These are phyloP conservation scores for Pichia sp. DNA, from an alignment of 1,139 yeast species.

Conservation along the genomic window DNA sequence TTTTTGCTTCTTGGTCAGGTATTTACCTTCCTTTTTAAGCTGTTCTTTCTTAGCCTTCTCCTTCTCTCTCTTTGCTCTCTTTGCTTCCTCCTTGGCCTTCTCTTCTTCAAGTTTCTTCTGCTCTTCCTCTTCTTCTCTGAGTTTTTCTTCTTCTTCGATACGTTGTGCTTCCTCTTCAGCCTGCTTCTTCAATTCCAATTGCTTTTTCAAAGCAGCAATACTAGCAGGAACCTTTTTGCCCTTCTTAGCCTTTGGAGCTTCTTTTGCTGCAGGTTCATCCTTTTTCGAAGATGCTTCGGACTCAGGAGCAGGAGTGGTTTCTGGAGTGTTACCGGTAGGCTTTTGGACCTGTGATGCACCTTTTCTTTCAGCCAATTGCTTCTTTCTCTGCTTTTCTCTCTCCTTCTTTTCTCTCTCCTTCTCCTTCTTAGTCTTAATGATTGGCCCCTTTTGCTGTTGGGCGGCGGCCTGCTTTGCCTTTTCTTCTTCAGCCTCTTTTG, in stretches of 20 bases:
- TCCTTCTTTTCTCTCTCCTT: conserved; percentile 98
- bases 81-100: conserved; percentile 63
- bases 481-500: conserved; percentile 35
- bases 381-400: conserved; percentile 90
- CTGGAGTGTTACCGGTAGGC: not conserved
- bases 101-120: conserved; percentile 48
- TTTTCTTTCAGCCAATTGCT: conserved; percentile 84
- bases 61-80: conserved; percentile 73
- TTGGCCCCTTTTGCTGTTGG: conserved; percentile 45
- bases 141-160: conserved; percentile 58
- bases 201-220: conserved; percentile 75
- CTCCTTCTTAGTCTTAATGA: conserved; percentile 88
- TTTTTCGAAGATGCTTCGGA: conserved; percentile 38
- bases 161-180: conserved; percentile 67
- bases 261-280: conserved; percentile 10
- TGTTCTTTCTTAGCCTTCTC: conserved; percentile 75
- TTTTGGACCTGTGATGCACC: conserved; percentile 59
- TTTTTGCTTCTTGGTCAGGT: conserved; percentile 86
- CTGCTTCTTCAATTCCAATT: conserved; percentile 82
- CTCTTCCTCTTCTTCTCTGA: conserved; percentile 58
- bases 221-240: conserved; percentile 73
- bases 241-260: conserved; percentile 27
- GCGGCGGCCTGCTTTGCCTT: conserved; percentile 36
- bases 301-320: conserved; percentile 20
- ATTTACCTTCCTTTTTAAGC: conserved; percentile 89